Evolutionary conservation across 1,284 basidiomycete species (phyloP).

Genomic region (Leccinum laetum): DNA sequence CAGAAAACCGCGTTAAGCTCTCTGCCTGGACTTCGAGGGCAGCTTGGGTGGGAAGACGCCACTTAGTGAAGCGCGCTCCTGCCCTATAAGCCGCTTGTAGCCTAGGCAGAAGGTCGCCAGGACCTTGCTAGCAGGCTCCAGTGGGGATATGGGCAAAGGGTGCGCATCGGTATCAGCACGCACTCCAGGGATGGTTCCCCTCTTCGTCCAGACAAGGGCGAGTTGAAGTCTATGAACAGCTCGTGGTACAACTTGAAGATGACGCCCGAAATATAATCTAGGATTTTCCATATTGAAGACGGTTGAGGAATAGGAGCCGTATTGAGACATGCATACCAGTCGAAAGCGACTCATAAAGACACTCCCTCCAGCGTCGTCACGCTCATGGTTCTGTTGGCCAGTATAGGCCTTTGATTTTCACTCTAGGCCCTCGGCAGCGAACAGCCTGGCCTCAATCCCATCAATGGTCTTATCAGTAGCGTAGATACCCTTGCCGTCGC

Average conservation of each 20-base stretch:
- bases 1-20: slow-evolving; percentile 44
- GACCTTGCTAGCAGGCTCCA: slow-evolving; percentile 49
- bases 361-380: slow-evolving; percentile 45
- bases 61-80: slow-evolving; percentile 53
- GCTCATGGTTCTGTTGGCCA: slow-evolving; percentile 39
- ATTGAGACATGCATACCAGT: slow-evolving; percentile 31
- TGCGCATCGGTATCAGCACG: slow-evolving; percentile 51
- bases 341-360: slow-evolving; percentile 43
- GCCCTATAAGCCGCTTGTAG: slow-evolving; percentile 43
- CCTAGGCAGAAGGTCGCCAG: slow-evolving; percentile 45
- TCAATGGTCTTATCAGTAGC: slow-evolving; percentile 54
- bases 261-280: slow-evolving; percentile 51
- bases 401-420: slow-evolving; percentile 27
- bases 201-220: slow-evolving; percentile 39
- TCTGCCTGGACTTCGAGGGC: slow-evolving; percentile 46
- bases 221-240: slow-evolving; percentile 47
- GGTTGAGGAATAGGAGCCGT: neutral
- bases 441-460: slow-evolving; percentile 41
- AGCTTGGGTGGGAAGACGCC: slow-evolving; percentile 42
- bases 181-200: slow-evolving; percentile 50
- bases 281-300: neutral
- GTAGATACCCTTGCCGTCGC: slow-evolving; percentile 49
- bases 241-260: slow-evolving; percentile 51
- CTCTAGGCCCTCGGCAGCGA: slow-evolving; percentile 34
- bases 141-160: slow-evolving; percentile 43